Base-by-base conservation (phyloP, 345 rosid species). In the Boechera divaricarpa region DNA sequence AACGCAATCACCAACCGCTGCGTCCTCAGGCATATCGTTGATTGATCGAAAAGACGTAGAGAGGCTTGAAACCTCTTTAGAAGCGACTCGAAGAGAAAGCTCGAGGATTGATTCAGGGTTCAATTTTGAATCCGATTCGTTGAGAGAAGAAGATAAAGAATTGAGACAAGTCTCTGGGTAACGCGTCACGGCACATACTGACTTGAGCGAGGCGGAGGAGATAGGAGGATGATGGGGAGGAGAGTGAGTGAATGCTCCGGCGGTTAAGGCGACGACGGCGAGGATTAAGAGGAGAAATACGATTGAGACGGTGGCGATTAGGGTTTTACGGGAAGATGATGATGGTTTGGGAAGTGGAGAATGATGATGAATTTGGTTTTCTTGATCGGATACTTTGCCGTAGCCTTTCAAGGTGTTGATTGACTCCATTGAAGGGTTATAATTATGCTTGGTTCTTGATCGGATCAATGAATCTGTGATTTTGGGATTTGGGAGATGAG, bases 111-210 rank as follows among this genome's bases (percentile, higher is more conserved):
- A 52, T 45, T 82, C 89, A 29, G 90, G 90, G 71, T 85, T 93
- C 12, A 86, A 38, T 18, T 80, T 72, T 15, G 10, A 3, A 10
- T 73, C 16, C 0, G 91, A 57, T 77, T 55, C 21, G 66, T 82
- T 80, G 67, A 82, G 80, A 8, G 96, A 75, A 24, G 91, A 75
- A 42, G 86, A 84, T 33, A 94, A 53, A 83, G 82, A 60, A 32
- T 84, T 16, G 86, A 89, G 74, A 81, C 97, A 91, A 1, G 92
- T 81, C 7, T 86, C 78, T 0, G 88, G 96, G 77, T 86, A 81
- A 51, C 53, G 87, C 67, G 98, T 91, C 62, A 87, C 82, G 76
- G 75, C 63, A 69, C 97, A 91, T 65, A 86, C 82, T 21, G 75
- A 16, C 65, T 70, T 83, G 86, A 94, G 81, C 2, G 92, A 81